These are phyloP conservation scores for Aspergillus hiratsukae DNA, from an alignment of 2,329 filamentous ascomycete species.

Conservation along the genomic window DNA sequence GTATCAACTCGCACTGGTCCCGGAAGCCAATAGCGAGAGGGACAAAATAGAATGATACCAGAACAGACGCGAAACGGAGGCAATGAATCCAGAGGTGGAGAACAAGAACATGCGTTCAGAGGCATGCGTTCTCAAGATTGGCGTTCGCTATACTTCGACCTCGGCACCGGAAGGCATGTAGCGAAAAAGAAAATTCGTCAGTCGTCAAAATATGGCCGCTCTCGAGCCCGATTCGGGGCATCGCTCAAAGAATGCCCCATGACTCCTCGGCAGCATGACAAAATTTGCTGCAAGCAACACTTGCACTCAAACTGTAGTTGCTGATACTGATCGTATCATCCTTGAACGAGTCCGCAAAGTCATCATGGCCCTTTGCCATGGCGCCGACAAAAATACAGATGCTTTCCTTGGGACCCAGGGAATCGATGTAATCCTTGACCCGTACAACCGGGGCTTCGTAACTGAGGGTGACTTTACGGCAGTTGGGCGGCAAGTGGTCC, in stretches of 20 bases:
- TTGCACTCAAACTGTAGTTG: constrained; percentile 94
- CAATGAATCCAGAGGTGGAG: background rate
- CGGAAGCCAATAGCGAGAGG: background rate
- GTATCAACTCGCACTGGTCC: background rate
- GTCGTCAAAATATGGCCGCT: constrained; percentile 19
- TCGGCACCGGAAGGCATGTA: constrained; percentile 12
- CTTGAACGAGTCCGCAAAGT: constrained; percentile 89
- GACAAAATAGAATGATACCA: background rate
- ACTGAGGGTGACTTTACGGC: constrained; percentile 93
- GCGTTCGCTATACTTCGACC: constrained; percentile 9
- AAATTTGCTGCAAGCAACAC: constrained; percentile 99
- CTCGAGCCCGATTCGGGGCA: background rate
- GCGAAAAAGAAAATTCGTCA: constrained; percentile 25
- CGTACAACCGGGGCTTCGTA: constrained; percentile 87
- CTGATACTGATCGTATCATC: constrained; percentile 98
- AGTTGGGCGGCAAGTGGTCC: constrained; percentile 93
- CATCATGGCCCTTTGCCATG: constrained; percentile 95
- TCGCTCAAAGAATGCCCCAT: constrained; percentile 81
- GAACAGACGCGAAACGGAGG: background rate
- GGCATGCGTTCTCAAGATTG: constrained; percentile 2
- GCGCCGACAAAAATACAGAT: constrained; percentile 97
- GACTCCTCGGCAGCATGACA: constrained; percentile 96
- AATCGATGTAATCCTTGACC: constrained; percentile 82
- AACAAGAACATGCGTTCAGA: constrained; percentile 3
- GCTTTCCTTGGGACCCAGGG: constrained; percentile 76